Evolutionary conservation across 306 rosid genomes (phyloP), one percentile per base, ranked within the genome.

Genomic region (Betula pendula): DNA sequence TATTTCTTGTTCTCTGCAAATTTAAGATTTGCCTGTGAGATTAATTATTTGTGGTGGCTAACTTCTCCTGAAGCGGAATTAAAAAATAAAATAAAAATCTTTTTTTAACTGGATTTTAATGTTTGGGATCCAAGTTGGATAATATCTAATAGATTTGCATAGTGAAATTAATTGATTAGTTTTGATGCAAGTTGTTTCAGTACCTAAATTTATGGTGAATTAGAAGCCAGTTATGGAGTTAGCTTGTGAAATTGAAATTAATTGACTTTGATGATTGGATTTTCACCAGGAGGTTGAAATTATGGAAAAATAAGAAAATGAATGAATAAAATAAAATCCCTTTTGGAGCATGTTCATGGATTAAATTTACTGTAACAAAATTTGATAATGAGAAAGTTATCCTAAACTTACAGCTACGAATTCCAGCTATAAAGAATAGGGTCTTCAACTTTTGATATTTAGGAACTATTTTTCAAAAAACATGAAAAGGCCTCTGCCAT

Each of bases 51-150:
- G 44, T 15, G 35, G n/a, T 8, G 25, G 40, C 42, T 40, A 48
- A 48, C 2, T 35, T 40, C 31, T 75, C 13, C 16, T 16, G 20
- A 72, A 45, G 71, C 40, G 81, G 58, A 76, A 79, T 42, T 79
- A 75, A 5, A 5, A 5, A 5, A 1, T 1, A 45, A 13, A 45
- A 45, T 11, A 45, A 38, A 38, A 38, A 38, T 5, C 42, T 38
- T 20, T 70, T 31, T 6, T n/a, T n/a, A n/a, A 15, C 15, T 62
- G 43, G 43, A 1, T 74, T 19, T 11, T 52, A 12, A 2, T 13
- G 6, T 45, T 72, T 22, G 12, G 27, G 40, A 20, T 45, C 73
- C 55, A 20, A 16, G 66, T 43, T 14, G 75, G 72, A 29, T 70
- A 5, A 11, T 20, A n/a, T 11, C 10, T 20, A 11, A 13, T 31